A percentile compares a stretch with the other conserved stretches of the same genome.
phyloP scores from a whole-genome alignment of 495 filamentous ascomycete species.

The Neurospora sp. region DNA sequence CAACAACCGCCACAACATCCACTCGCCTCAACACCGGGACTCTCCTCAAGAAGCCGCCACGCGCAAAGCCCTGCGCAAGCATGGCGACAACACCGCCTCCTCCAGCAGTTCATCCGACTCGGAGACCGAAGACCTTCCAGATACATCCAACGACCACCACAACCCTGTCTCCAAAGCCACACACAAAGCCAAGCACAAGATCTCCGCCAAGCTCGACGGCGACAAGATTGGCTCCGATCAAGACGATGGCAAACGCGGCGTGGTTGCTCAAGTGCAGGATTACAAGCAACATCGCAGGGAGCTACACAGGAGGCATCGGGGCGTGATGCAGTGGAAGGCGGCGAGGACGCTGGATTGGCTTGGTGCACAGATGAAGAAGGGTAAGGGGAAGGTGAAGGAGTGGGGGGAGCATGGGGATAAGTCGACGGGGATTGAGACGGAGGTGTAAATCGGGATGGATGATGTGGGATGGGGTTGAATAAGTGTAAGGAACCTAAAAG shows the following conservation, averaged over 20 bases:
- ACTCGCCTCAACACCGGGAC: not conserved
- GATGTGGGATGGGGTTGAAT: not conserved
- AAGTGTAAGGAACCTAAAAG: not conserved
- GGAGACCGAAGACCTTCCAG: not conserved
- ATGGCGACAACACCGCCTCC: not conserved
- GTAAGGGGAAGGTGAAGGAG: slow-evolving; percentile 41
- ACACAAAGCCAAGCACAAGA: not conserved
- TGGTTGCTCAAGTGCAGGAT: slow-evolving; percentile 32
- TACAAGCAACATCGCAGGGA: slow-evolving; percentile 48
- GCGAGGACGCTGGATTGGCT: slow-evolving; percentile 50
- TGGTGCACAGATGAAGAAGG: slow-evolving; percentile 44
- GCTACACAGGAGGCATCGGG: slow-evolving; percentile 53
- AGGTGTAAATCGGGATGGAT: slow-evolving; percentile 24
- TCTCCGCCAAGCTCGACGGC: slow-evolving; percentile 6
- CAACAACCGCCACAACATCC: slow-evolving; percentile 18
- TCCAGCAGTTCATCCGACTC: not conserved
- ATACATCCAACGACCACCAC: not conserved
- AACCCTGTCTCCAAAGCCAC: not conserved
- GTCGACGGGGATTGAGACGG: slow-evolving; percentile 52
- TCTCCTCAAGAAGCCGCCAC: slow-evolving; percentile 13
- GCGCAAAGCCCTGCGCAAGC: slow-evolving; percentile 15
- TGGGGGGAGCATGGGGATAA: slow-evolving; percentile 48
- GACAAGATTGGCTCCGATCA: slow-evolving; percentile 1
- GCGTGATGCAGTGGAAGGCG: slow-evolving; percentile 62
- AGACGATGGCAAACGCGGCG: slow-evolving; percentile 32